A percentile compares a stretch with the other conserved stretches of the same genome.
These are phyloP conservation scores for Withania somnifera DNA, from an alignment of 305 asterid genomes.

Conservation along the genomic window DNA sequence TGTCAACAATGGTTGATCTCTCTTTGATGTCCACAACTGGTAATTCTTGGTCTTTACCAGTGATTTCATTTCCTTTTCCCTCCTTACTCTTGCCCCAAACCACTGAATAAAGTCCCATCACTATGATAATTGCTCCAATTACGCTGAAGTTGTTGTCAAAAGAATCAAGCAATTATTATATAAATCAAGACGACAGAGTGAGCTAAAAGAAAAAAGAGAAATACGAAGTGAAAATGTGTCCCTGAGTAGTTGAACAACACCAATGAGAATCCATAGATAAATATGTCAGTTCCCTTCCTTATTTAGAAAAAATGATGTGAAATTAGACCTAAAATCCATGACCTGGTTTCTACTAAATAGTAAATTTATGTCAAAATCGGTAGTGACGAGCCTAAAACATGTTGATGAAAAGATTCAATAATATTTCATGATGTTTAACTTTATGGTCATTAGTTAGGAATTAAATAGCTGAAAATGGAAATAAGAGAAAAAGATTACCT, in stretches of 20 bases:
- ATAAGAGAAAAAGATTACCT: conserved; percentile 21
- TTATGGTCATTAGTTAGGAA: not conserved
- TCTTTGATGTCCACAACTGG: conserved; percentile 18
- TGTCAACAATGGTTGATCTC: not conserved
- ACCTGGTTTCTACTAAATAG: no score
- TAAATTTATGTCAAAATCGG: not conserved
- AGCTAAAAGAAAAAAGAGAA: not conserved
- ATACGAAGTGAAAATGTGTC: not conserved
- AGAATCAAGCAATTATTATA: not conserved
- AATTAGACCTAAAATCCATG: not conserved
- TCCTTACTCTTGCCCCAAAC: conserved; percentile 83
- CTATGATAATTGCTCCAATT: conserved; percentile 69
- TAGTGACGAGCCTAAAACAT: not conserved
- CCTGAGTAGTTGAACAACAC: not conserved
- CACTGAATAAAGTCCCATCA: conserved; percentile 69
- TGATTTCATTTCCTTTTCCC: conserved; percentile 8
- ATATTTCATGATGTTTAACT: not conserved
- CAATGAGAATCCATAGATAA: not conserved
- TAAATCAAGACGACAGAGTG: not conserved
- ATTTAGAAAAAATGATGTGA: not conserved
- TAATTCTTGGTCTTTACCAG: conserved; percentile 17
- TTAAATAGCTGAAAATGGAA: no score
- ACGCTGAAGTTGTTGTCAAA: conserved; percentile 26
- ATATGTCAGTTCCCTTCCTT: not conserved
- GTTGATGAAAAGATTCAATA: not conserved